Base-by-base conservation (phyloP, 208 protist genomes). In the Eutreptiella sp. region DNA sequence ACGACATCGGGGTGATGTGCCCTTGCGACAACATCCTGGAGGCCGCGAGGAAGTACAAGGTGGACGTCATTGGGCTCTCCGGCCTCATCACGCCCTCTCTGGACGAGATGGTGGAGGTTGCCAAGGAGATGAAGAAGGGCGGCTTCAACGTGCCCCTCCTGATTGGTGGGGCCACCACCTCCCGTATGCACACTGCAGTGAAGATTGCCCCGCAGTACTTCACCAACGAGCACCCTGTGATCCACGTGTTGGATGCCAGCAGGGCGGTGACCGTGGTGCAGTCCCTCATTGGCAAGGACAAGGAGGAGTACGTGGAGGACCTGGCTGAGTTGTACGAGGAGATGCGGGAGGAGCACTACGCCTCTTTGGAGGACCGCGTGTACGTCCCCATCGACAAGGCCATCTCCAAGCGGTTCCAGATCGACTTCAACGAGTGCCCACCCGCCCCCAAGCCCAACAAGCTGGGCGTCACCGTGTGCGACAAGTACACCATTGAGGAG, bases 81-180 rank as follows among this genome's bases (percentile, higher is more conserved):
- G 94, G 94, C 32, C 81, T 98, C 21, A 98, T 98, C 63, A 97
- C 94, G 3, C 94, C 94, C 23, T 97, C 92, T 16, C 80, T 98
- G 23, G 89, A 96, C 47, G 92, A 98, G 73, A 98, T 98, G 93
- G 87, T 94, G 34, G 67, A 73, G 38, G 88, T 97, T 0, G 90
- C 92, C 16, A 86, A 90, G 65, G 87, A 97, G 63, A 79, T 98
- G 71, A 76, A 92, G 71, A 80, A 86, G 42, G 33, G 47, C 14
- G 77, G 77, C 24, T 66, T 96, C 21, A 76, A 62, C 27, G 75
- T 94, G 19, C 91, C 91, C 16, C 67, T 96, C 4, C 79, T 97
- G 52, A 94, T 96, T 62, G 92, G 92, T 43, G 93, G 93, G 27
- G 94, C 94, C 0, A 97, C 94, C 0, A 98, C 94, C 2, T 96